phyloP scores from a whole-genome alignment of 2,329 filamentous ascomycete genomes.

The Ilyonectria destructans region DNA sequence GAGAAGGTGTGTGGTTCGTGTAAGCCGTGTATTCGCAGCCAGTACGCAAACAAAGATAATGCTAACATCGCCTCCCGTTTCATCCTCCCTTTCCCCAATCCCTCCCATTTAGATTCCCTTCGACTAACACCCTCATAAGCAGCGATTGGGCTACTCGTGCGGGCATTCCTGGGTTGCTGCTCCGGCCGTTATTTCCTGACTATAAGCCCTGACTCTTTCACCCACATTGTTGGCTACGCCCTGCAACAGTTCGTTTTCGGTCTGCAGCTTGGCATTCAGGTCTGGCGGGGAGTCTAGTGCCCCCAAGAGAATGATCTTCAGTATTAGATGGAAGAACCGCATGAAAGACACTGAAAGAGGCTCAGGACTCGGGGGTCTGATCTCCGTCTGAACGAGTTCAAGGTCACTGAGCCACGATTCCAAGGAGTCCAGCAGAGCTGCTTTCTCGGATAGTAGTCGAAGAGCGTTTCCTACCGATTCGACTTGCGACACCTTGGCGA shows the following conservation, averaged over 20 bases:
- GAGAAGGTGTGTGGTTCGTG: too few species aligned
- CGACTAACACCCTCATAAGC: too few species aligned
- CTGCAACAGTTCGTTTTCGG: conserved; percentile 53
- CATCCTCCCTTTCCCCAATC: too few species aligned
- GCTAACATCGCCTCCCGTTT: too few species aligned
- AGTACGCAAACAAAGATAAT: too few species aligned
- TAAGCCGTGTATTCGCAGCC: too few species aligned
- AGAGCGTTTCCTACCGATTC: conserved; percentile 43
- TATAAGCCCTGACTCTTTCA: conserved; percentile 53
- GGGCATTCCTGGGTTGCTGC: too few species aligned
- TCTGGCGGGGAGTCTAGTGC: conserved; percentile 51
- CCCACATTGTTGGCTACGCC: conserved; percentile 48
- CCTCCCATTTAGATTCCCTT: too few species aligned
- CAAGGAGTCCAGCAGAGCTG: conserved; percentile 51
- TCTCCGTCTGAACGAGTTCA: conserved; percentile 43
- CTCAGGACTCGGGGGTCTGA: conserved; percentile 40
- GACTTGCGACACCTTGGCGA: conserved; percentile 50
- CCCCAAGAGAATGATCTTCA: conserved; percentile 56
- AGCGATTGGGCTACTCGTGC: too few species aligned
- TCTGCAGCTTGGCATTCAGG: conserved; percentile 47
- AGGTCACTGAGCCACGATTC: conserved; percentile 54
- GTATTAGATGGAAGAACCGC: conserved; percentile 53
- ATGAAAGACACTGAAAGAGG: conserved; percentile 54
- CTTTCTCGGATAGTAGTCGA: conserved; percentile 51
- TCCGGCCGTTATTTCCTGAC: neutral